Conservation (phyloP, 805 yeast genomes). For the Ogataea ramenticola region DNA sequence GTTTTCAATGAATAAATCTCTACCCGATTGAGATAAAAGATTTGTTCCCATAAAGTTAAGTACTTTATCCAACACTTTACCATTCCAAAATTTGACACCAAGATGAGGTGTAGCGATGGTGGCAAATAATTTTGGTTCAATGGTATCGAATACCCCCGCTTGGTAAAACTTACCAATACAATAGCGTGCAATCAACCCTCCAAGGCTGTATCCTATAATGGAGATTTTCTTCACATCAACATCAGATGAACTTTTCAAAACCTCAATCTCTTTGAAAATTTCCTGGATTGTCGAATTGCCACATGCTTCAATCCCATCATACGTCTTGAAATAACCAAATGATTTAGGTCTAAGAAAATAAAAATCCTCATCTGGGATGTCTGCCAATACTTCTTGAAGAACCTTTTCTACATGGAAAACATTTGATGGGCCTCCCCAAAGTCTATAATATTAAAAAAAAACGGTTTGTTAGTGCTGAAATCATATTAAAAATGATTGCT, state of each 20-base stretch:
- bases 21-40: slow-evolving; percentile 61
- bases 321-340: slow-evolving; percentile 67
- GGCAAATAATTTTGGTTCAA: slow-evolving; percentile 56
- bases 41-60: slow-evolving; percentile 48
- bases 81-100: slow-evolving; percentile 45
- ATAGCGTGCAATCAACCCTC: slow-evolving; percentile 79
- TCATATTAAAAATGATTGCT: not conserved
- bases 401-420: slow-evolving; percentile 39
- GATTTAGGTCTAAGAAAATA: slow-evolving; percentile 46
- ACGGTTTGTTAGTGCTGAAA: not conserved
- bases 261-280: slow-evolving; percentile 38
- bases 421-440: slow-evolving; percentile 65
- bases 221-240: slow-evolving; percentile 47
- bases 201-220: slow-evolving; percentile 81
- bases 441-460: slow-evolving; percentile 6
- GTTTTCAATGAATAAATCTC: slow-evolving; percentile 52
- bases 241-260: slow-evolving; percentile 23
- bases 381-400: slow-evolving; percentile 29
- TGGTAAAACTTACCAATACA: slow-evolving; percentile 49
- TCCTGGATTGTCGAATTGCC: slow-evolving; percentile 69
- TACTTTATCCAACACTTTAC: slow-evolving; percentile 20
- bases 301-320: slow-evolving; percentile 74
- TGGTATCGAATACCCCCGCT: slow-evolving; percentile 42
- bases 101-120: slow-evolving; percentile 80
- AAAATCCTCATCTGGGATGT: slow-evolving; percentile 31